Base-by-base conservation (phyloP, 768 basidiomycete species). In the Mycena galericulata region DNA sequence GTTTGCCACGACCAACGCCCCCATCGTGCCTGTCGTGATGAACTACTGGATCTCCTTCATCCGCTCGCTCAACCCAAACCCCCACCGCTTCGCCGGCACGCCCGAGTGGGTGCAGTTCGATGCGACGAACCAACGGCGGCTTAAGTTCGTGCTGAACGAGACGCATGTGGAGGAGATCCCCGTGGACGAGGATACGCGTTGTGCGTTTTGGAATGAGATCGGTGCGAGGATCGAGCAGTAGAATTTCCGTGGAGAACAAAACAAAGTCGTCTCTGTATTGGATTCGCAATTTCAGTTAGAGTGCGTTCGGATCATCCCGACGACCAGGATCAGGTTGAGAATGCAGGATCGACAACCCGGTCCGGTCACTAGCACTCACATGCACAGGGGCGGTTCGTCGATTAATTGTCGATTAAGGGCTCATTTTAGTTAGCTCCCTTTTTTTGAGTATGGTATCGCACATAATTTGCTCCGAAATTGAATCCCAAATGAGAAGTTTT, bases 181-280 rank as follows among this genome's bases (percentile, higher is more conserved):
- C n/a, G 62, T 34, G 62, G 62, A 63, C 30, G 51, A 63, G 51
- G 41, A 45, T 54, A 45, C 29, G 51, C 50, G 62, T 14, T 63
- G 62, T 63, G 62, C 62, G 30, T 63, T 63, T 53, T 63, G 62
- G 62, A 63, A 63, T 43, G 62, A 63, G 62, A 45, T 63, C 40
- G 62, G 62, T 43, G 62, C 41, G 50, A 63, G 51, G 30, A 63
- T 63, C 62, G 62, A 63, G 62, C 62, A 63, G 62, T 63, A 63
- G 60, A n/a, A 14, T 40, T 62, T 62, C 36, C 36, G 38, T 50
- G 36, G 47, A 57, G 47, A 59, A 47, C 8, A 45, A 38, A 38
- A 38, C 36, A 38, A 38, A 38, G 36, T 38, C 36, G 36, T 38
- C 9, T 38, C 36, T 38, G 36, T 38, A 38, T 38, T 38, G 36